Evolutionary conservation across 2,329 filamentous ascomycete species (phyloP), one percentile per base, ranked within the genome.

Genomic region (Elsinoe perseae): DNA sequence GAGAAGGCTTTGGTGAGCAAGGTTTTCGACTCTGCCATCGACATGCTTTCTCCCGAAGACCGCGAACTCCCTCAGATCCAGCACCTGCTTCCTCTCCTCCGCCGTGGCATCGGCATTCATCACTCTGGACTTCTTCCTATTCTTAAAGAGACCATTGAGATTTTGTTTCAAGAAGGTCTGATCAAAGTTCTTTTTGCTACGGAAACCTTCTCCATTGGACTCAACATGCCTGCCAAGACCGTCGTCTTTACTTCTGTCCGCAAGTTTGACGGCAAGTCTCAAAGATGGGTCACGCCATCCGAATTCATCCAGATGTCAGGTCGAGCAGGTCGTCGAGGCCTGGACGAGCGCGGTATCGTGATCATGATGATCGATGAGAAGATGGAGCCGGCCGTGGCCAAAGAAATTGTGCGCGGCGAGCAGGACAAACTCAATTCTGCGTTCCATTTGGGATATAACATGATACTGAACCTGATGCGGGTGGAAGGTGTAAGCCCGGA

Each of bases 301-400:
- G 93, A 98, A 66, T 98, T 97, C 71, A 89, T 98, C 54, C 93
- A 98, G 69, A 98, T 98, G 93, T 95, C 93, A 55, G 93, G 93
- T 60, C 88, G 93, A 72, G 93, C 93, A 58, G 93, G 93, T 68
- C 88, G 93, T 80, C 85, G 93, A 82, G 93, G 93, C 73, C 86
- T 98, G 56, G 93, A 98, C 75, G 91, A 96, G 60, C 87, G 93
- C 62, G 93, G 93, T 80, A 95, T 97, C 64, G 93, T 98, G 63
- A 97, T 98, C 70, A 97, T 98, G 89, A 97, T 98, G 92, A 87
- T 98, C 60, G 87, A 95, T 67, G 88, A 95, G 70, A 89, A 93
- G 74, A 92, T 98, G 76, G 93, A 98, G 66, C 93, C 93, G 1
- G 84, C 89, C 1, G 84, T 86, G n/a, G 92, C 93, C 40, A 95